Percentiles rank a stretch among this genome's conserved stretches.
phyloP scores from a whole-genome alignment of 202 grass and related monocot species.

The Hordeum pubiflorum region DNA sequence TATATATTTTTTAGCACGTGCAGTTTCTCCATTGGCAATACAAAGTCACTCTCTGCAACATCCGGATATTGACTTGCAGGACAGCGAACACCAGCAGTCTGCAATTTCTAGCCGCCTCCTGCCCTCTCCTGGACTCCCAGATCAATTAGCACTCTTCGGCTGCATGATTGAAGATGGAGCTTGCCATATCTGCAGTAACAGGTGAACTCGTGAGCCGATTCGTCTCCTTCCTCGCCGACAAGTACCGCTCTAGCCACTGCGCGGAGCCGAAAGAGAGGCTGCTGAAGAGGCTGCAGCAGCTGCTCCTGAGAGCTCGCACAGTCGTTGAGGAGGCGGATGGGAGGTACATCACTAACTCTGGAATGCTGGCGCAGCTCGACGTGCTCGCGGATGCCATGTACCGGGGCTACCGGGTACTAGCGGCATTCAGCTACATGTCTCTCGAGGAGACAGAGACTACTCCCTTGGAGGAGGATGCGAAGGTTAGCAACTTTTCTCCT shows the following conservation, averaged over 20 bases:
- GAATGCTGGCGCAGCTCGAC: neutral
- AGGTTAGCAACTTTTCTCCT: neutral
- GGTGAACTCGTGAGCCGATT: neutral
- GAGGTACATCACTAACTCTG: neutral
- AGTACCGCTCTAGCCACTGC: neutral
- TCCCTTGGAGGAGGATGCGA: neutral
- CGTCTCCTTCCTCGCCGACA: neutral
- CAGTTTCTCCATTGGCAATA: neutral
- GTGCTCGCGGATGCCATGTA: neutral
- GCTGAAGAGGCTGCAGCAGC: neutral
- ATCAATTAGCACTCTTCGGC: neutral
- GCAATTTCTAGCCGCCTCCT: neutral
- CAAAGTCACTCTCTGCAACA: too few species aligned
- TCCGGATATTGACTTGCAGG: too few species aligned
- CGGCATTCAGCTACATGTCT: neutral
- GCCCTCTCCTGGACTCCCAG: neutral
- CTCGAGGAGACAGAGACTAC: neutral
- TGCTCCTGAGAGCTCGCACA: neutral
- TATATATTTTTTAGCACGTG: neutral
- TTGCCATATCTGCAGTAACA: neutral
- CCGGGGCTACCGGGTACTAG: neutral
- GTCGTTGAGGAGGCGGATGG: neutral
- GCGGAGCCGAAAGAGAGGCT: neutral
- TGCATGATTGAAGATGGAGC: neutral
- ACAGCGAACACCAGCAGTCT: neutral